phyloP scores from a whole-genome alignment of 805 yeast genomes.

The Tetrapisispora arboricola region DNA sequence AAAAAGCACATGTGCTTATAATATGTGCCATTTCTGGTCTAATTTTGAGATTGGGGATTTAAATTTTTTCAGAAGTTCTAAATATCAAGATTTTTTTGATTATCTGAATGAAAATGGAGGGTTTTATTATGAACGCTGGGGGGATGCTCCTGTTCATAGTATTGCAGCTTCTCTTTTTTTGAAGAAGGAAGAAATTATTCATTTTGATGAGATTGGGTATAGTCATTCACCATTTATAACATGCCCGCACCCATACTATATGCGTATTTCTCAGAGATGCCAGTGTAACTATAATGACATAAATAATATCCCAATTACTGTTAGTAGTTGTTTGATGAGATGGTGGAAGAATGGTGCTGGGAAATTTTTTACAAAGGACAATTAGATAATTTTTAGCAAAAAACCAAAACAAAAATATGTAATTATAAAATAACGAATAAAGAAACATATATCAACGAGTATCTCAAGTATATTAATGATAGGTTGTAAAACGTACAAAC shows the following conservation, averaged over 20 bases:
- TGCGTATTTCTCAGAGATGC: slow-evolving; percentile 50
- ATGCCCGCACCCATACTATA: slow-evolving; percentile 44
- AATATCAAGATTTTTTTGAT: slow-evolving; percentile 52
- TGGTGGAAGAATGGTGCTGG: slow-evolving; percentile 74
- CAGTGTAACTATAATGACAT: slow-evolving; percentile 44
- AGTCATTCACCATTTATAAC: slow-evolving; percentile 61
- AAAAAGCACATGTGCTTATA: slow-evolving; percentile 46
- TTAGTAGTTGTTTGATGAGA: slow-evolving; percentile 54
- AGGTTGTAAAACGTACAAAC: no score
- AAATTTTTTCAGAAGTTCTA: slow-evolving; percentile 58
- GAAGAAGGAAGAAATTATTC: slow-evolving; percentile 52
- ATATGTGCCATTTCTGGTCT: slow-evolving; percentile 81
- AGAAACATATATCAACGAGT: no score
- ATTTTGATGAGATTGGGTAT: slow-evolving; percentile 78
- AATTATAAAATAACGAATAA: no score
- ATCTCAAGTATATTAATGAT: no score
- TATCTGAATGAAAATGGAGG: slow-evolving; percentile 60
- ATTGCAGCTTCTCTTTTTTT: slow-evolving; percentile 54
- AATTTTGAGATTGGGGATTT: slow-evolving; percentile 72
- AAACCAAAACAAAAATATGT: no score
- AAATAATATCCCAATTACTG: slow-evolving; percentile 31
- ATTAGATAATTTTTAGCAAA: not conserved
- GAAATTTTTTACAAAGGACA: slow-evolving; percentile 20
- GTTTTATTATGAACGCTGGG: slow-evolving; percentile 86
- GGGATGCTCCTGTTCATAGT: slow-evolving; percentile 89